These are phyloP conservation scores for Penicillium paradoxum DNA, from an alignment of 495 filamentous ascomycete genomes.

Conservation along the genomic window DNA sequence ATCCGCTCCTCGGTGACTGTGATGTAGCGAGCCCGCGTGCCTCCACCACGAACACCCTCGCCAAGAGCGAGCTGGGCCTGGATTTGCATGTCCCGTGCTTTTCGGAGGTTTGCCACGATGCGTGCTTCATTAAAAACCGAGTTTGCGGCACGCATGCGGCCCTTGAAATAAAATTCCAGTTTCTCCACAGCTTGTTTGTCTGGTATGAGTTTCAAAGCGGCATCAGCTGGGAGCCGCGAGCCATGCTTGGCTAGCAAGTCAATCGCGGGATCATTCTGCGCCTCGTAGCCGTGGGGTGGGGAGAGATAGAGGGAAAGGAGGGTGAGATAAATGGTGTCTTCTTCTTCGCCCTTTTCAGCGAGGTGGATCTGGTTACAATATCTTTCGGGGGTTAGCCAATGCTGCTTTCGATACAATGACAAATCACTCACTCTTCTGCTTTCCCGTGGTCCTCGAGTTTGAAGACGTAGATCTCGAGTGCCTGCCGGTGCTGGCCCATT, in stretches of 20 bases:
- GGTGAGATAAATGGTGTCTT: slow-evolving; percentile 80
- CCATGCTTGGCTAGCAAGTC: slow-evolving; percentile 87
- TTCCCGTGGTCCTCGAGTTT: slow-evolving; percentile 80
- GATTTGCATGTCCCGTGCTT: slow-evolving; percentile 64
- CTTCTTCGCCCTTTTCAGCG: slow-evolving; percentile 51
- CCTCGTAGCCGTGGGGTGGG: slow-evolving; percentile 68
- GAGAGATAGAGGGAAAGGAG: slow-evolving; percentile 85
- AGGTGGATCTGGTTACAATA: slow-evolving; percentile 86
- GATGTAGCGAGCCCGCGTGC: slow-evolving; percentile 64
- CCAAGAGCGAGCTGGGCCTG: slow-evolving; percentile 66
- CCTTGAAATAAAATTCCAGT: slow-evolving; percentile 87
- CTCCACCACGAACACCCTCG: slow-evolving; percentile 49
- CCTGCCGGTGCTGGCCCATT: slow-evolving; percentile 93
- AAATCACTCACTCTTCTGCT: slow-evolving; percentile 70
- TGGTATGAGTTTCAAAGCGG: slow-evolving; percentile 82
- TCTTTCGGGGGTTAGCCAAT: slow-evolving; percentile 41
- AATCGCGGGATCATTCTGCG: slow-evolving; percentile 74
- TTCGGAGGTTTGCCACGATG: slow-evolving; percentile 68
- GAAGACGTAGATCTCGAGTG: slow-evolving; percentile 94
- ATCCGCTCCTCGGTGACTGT: slow-evolving; percentile 80
- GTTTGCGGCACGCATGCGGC: slow-evolving; percentile 83
- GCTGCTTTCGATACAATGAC: background rate
- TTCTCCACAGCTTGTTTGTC: slow-evolving; percentile 68
- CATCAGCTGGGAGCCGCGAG: slow-evolving; percentile 79
- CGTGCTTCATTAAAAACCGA: slow-evolving; percentile 70